Percentiles rank a stretch among this genome's conserved stretches.
Evolutionary conservation across 1,139 yeast species (phyloP).

Genomic region (Magnusiomyces tetraspermus): DNA sequence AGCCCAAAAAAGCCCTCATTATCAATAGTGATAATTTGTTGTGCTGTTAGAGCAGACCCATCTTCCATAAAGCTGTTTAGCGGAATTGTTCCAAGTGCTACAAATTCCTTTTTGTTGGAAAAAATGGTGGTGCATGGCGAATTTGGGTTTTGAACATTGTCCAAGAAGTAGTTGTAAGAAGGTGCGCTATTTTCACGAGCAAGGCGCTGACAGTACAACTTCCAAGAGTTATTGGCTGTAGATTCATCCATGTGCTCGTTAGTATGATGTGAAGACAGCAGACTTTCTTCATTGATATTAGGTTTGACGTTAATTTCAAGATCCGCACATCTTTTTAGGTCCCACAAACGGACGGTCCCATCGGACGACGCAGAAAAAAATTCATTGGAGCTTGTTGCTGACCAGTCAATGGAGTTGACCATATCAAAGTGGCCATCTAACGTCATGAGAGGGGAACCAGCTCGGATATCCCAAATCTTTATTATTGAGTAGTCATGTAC

Average conservation of each 20-base stretch:
- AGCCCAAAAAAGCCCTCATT: conserved; percentile 26
- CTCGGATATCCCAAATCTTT: conserved; percentile 68
- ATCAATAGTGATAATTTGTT: conserved; percentile 22
- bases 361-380: conserved; percentile 60
- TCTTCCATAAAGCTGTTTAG: background rate
- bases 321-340: conserved; percentile 34
- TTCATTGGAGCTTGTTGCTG: conserved; percentile 34
- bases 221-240: conserved; percentile 26
- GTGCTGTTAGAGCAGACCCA: background rate
- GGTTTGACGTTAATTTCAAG: background rate
- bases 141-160: conserved; percentile 17
- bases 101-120: conserved; percentile 27
- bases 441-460: conserved; percentile 41
- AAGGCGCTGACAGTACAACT: conserved; percentile 27
- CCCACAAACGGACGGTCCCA: conserved; percentile 71
- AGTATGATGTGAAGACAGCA: background rate
- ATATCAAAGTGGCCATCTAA: conserved; percentile 49
- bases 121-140: conserved; percentile 25
- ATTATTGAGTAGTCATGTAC: conserved; percentile 52
- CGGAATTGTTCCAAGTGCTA: conserved; percentile 19
- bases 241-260: background rate
- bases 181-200: conserved; percentile 25
- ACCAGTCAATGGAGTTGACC: conserved; percentile 57
- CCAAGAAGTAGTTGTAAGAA: conserved; percentile 25
- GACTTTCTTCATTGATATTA: background rate